Evolutionary conservation across 345 rosid species (phyloP), one percentile per base, ranked within the genome.

Genomic region (Bretschneidera sinensis): DNA sequence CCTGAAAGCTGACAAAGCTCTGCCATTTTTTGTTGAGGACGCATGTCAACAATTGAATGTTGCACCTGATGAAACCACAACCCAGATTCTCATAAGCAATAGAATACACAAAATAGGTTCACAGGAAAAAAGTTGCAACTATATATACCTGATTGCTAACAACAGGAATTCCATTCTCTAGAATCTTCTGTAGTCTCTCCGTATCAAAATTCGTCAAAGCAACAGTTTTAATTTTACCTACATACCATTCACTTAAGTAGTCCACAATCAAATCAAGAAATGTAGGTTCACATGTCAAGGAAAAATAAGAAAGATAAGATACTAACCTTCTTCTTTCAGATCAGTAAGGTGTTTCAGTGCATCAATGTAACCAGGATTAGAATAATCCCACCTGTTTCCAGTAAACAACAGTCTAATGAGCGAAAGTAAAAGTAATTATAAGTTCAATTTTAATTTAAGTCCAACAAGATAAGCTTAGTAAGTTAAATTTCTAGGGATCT

Each of bases 181-280:
- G 78, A 63, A 92, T 89, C 57, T 83, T 87, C 72, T 73, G 81
- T 67, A 92, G 74, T 60, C 98, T 83, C 76, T 87, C 86, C 0
- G 98, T 87, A 61, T 92, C 98, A 67, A 92, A 92, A 75, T 89
- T 92, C 59, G 96, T 92, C 83, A 92, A 81, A 72, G 98, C 96
- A 66, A 92, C 65, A 21, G 96, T 92, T 79, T 81, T 89, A 65
- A 92, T 92, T 74, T 87, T 92, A 43, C 98, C 98, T 87, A 88
- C 68, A 66, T 21, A 21, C 63, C 71, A 60, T 43, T 60, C 61
- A 48, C 60, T 48, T 43, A 57, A 60, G 61, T 21, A 71, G 61
- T 57, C 60, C 33, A n/a, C n/a, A 34, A 62, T 61, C 59, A 55
- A 55, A 61, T 61, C 49, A 58, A 65, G 48, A 61, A 65, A n/a